phyloP scores from a whole-genome alignment of 108 stramenopile genomes.

The Aurantiochytrium sp. region DNA sequence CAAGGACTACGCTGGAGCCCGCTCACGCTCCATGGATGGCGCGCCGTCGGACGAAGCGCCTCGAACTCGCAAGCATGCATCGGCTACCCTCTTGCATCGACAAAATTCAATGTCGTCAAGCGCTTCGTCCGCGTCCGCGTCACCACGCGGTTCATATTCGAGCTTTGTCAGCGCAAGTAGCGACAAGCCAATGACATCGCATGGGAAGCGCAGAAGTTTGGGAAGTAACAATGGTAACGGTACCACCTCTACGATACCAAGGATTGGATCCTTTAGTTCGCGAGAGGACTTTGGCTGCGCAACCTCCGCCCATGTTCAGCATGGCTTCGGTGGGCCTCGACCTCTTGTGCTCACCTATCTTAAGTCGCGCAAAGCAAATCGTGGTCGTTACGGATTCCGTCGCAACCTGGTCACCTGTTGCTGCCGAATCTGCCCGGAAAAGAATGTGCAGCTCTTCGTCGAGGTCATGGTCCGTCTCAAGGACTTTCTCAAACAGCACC shows the following conservation, averaged over 20 bases:
- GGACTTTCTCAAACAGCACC: not conserved
- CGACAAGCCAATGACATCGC: no score
- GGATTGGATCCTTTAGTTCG: not conserved
- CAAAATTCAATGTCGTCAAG: no score
- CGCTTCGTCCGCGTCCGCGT: no score
- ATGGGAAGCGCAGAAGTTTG: no score
- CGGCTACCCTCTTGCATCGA: no score
- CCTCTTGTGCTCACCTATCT: not conserved
- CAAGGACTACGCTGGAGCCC: not conserved
- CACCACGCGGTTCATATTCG: no score
- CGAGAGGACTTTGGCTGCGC: not conserved
- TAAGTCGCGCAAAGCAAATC: not conserved
- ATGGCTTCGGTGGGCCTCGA: not conserved
- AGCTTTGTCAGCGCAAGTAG: no score
- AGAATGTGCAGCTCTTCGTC: not conserved
- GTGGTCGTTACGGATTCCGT: not conserved
- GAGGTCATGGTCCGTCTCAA: not conserved
- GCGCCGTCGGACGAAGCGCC: not conserved
- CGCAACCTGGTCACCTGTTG: not conserved
- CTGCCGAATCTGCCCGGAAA: constrained; percentile 2
- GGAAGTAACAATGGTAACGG: no score
- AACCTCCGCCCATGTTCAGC: not conserved
- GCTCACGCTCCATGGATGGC: not conserved
- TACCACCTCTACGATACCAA: not conserved
- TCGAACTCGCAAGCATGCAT: no score